Percentiles rank a stretch among this genome's conserved stretches.
These are phyloP conservation scores for Crucibulum laeve DNA, from an alignment of 768 basidiomycete species.

Conservation along the genomic window DNA sequence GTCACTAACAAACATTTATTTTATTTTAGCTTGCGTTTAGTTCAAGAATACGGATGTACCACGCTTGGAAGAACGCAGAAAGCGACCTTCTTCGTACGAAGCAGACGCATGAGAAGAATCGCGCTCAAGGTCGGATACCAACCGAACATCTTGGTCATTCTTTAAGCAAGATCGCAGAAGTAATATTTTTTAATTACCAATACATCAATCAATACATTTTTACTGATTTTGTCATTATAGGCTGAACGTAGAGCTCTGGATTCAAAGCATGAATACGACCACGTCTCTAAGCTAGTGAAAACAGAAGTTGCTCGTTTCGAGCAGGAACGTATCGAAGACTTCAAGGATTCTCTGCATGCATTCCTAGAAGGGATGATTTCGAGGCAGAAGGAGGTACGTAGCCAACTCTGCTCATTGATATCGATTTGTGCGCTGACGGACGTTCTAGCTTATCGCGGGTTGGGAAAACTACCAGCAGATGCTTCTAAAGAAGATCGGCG, in stretches of 20 bases:
- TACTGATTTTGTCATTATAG: too few species aligned
- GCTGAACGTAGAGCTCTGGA: constrained; percentile 83
- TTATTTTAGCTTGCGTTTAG: constrained; percentile 72
- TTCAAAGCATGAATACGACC: constrained; percentile 84
- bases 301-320: constrained; percentile 89
- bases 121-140: constrained; percentile 70
- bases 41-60: constrained; percentile 80
- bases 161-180: constrained; percentile 81
- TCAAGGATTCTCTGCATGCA: constrained; percentile 76
- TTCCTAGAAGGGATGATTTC: constrained; percentile 87
- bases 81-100: constrained; percentile 68
- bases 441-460: constrained; percentile 57
- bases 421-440: constrained; percentile 3
- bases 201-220: not conserved
- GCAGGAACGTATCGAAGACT: constrained; percentile 89
- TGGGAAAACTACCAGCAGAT: constrained; percentile 84
- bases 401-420: not conserved
- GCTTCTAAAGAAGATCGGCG: constrained; percentile 49
- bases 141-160: constrained; percentile 69
- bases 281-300: constrained; percentile 84
- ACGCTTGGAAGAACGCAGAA: constrained; percentile 79
- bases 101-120: constrained; percentile 75
- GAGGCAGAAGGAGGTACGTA: constrained; percentile 72
- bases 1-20: not conserved
- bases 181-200: constrained; percentile 21